Percentiles rank a stretch among this genome's conserved stretches.
These are phyloP conservation scores for Ophiognomonia clavigignenti-juglandacearum DNA, from an alignment of 2,329 filamentous ascomycete genomes.

Conservation along the genomic window DNA sequence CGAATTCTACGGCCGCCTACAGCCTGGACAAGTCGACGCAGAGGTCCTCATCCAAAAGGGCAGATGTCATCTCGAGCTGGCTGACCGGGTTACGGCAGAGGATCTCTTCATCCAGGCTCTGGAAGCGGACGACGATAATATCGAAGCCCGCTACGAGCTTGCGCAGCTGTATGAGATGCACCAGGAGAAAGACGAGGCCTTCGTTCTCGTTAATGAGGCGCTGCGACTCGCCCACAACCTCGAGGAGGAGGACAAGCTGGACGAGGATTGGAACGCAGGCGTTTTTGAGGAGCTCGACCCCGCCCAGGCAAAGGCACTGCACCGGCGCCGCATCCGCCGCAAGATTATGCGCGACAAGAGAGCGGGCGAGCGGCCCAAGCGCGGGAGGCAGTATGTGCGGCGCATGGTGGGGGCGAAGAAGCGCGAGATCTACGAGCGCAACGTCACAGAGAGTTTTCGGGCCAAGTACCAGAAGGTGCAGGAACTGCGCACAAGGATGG, in stretches of 20 bases:
- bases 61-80: slow-evolving; percentile 63
- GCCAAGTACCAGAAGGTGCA: slow-evolving; percentile 39
- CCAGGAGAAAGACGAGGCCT: slow-evolving; percentile 69
- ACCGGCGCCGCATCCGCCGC: slow-evolving; percentile 20
- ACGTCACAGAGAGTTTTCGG: slow-evolving; percentile 23
- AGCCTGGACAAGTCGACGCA: slow-evolving; percentile 46
- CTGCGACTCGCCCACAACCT: slow-evolving; percentile 56
- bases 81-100: slow-evolving; percentile 64
- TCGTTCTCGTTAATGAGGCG: slow-evolving; percentile 71
- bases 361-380: slow-evolving; percentile 7
- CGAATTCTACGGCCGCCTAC: slow-evolving; percentile 42
- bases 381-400: slow-evolving; percentile 14
- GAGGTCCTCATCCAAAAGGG: slow-evolving; percentile 52
- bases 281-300: slow-evolving; percentile 23
- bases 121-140: slow-evolving; percentile 64
- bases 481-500: slow-evolving; percentile 36
- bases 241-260: slow-evolving; percentile 21
- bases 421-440: slow-evolving; percentile 23
- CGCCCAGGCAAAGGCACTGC: slow-evolving; percentile 27
- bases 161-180: slow-evolving; percentile 79
- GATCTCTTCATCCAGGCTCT: slow-evolving; percentile 72
- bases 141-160: slow-evolving; percentile 73
- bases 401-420: slow-evolving; percentile 22
- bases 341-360: slow-evolving; percentile 20
- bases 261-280: slow-evolving; percentile 19